Percentiles rank a stretch among this genome's conserved stretches.
phyloP scores from a whole-genome alignment of 805 yeast species.

The Cyberlindnera mississippiensis region DNA sequence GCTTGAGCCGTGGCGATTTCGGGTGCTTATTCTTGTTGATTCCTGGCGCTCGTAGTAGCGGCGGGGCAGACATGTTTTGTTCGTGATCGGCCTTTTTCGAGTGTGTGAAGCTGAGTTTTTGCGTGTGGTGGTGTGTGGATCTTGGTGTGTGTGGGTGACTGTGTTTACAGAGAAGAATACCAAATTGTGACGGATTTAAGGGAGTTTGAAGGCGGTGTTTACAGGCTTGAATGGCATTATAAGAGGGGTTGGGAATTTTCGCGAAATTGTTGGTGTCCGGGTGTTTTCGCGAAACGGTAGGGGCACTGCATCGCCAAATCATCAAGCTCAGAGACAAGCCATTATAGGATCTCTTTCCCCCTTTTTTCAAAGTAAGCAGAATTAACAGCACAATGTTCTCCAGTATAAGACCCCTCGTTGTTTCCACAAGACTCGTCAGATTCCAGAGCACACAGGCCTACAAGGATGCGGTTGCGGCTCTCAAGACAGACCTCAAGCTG shows the following conservation, averaged over 20 bases:
- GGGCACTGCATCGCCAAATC: background rate
- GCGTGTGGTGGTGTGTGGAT: too few species aligned
- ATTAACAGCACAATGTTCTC: conserved; percentile 8
- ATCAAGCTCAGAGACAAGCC: too few species aligned
- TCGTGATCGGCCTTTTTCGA: too few species aligned
- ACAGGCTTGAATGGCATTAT: background rate
- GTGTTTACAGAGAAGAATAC: too few species aligned
- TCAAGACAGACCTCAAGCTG: conserved; percentile 42
- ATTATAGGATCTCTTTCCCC: too few species aligned
- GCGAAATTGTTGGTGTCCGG: background rate
- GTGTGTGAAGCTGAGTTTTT: too few species aligned
- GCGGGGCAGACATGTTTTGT: conserved; percentile 33
- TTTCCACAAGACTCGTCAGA: conserved; percentile 20
- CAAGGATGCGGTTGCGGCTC: conserved; percentile 27
- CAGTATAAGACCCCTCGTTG: conserved; percentile 3
- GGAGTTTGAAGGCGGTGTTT: too few species aligned
- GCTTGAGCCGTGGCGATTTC: conserved; percentile 41
- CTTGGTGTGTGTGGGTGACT: too few species aligned
- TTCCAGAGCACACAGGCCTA: conserved; percentile 34
- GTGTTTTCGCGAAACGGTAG: background rate
- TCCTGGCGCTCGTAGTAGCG: conserved; percentile 42
- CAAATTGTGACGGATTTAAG: too few species aligned
- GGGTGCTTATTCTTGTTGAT: conserved; percentile 33
- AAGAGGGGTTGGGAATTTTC: too few species aligned
- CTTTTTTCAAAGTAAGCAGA: too few species aligned